Base-by-base conservation (phyloP, 2,329 filamentous ascomycete species). In the Exophiala alcalophila region DNA sequence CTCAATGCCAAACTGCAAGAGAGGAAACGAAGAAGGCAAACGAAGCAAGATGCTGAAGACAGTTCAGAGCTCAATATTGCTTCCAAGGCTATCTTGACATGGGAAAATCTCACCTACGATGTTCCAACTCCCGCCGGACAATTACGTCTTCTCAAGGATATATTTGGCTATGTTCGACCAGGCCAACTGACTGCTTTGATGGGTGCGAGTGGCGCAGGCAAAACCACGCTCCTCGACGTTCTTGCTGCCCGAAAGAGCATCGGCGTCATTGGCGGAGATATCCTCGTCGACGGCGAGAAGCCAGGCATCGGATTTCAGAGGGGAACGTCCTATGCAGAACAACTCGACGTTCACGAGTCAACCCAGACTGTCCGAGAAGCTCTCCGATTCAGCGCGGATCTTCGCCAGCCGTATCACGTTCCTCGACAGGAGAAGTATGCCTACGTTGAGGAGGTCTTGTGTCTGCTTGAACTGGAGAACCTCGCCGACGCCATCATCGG, bases 161-260 rank as follows among this genome's bases (percentile, higher is more conserved):
- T 75, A 5, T 69, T 64, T 52, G 72, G 72, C 1, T 75, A 67
- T 41, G 70, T 76, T 15, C 65, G 69, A 42, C 71, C 72, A 0
- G 72, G 72, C 5, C 64, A 69, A 33, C 49, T 75, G 16, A 73
- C 70, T 4, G 72, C 72, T 5, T 54, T 76, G 27, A 74, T 74
- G 71, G 72, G 70, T 3, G 70, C 70, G 10, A 76, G 72, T 3
- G 77, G 77, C n/a, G 88, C 87, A 4, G 88, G 88, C 34, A 94
- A 94, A 67, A 92, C 87, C 0, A 94, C 88, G 0, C 69, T 94
- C 0, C 70, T 94, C 2, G 86, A 94, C 57, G 85, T 91, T 1
- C 69, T 94, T 8, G 80, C 81, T 1, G 67, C 74, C 4, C 66
- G 81, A 42, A 81, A 80, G 62, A 83, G 77, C 51, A 79, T 82